Conservation (phyloP, 352 stramenopile species). For the Peronospora farinosa region DNA sequence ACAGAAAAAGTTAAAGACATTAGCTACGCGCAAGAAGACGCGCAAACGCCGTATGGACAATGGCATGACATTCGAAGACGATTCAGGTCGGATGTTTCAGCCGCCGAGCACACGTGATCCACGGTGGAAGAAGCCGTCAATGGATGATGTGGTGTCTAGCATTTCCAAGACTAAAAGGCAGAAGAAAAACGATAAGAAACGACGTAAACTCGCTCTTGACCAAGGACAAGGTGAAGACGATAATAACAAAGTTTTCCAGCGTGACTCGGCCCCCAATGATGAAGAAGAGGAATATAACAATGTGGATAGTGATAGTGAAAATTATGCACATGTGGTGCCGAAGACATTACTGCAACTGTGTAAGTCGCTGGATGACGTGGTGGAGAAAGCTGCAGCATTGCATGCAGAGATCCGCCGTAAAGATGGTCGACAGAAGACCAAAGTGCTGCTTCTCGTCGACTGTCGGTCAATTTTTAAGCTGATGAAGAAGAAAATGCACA, state of each 20-base stretch:
- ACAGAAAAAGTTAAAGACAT: conserved; percentile 80
- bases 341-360: conserved; percentile 44
- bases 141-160: conserved; percentile 31
- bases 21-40: conserved; percentile 74
- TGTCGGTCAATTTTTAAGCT: conserved; percentile 47
- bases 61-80: conserved; percentile 58
- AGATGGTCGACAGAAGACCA: conserved; percentile 60
- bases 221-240: conserved; percentile 16
- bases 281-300: conserved; percentile 15
- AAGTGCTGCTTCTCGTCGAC: conserved; percentile 59
- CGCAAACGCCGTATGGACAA: conserved; percentile 60
- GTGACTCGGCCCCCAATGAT: conserved; percentile 8
- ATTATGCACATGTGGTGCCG: conserved; percentile 7
- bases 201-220: conserved; percentile 32
- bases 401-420: conserved; percentile 48
- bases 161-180: conserved; percentile 31
- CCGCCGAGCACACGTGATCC: conserved; percentile 61
- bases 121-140: conserved; percentile 65
- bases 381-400: conserved; percentile 30
- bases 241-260: conserved; percentile 25
- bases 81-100: conserved; percentile 63
- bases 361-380: conserved; percentile 44
- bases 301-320: conserved; percentile 8
- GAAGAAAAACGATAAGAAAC: conserved; percentile 28
- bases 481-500: conserved; percentile 51